Base-by-base conservation (phyloP, 345 rosid species). In the Arabis hirsuta region DNA sequence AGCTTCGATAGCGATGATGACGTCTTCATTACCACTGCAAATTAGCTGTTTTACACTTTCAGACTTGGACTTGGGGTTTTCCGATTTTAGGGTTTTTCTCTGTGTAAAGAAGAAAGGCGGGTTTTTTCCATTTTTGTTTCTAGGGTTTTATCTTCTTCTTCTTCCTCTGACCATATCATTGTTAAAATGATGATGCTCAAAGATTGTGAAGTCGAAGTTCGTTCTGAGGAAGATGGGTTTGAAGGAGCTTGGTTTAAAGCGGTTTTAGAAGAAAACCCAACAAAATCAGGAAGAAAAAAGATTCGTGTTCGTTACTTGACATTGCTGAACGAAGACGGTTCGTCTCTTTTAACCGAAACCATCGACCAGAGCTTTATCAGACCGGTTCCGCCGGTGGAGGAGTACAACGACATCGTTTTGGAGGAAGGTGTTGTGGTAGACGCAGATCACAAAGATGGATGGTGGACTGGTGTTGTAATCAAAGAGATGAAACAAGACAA, bases 391-490 rank as follows among this genome's bases (percentile, higher is more conserved):
- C 84, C 87, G 6, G 42, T 11, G 4, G 31, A 39, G 5, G n/a
- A 34, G 8, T 50, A 29, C 36, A 59, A 27, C 20, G 55, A 20
- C 2, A 38, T 31, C 12, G 55, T 14, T 12, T 72, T 82, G 12
- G 80, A 74, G 51, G 57, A 55, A 24, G 69, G 75, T 10, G 81
- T 79, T 11, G 39, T 72, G 11, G 88, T 87, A 3, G 83, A 85
- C 50, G 87, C 81, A 1, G 26, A 67, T 54, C 73, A 73, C 27
- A 76, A 52, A 58, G 77, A 79, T 51, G 83, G 86, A 1, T 87
- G 89, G 89, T 82, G 91, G 87, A 79, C 75, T 16, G 94, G 94
- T 45, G 54, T 84, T 26, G 76, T 84, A 16, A 69, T 80, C 51
- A 81, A 83, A 81, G 72, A 77, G 53, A 56, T 78, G 11, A 80